These are phyloP conservation scores for Penicillium sp. DNA, from an alignment of 2,329 filamentous ascomycete species.

Conservation along the genomic window DNA sequence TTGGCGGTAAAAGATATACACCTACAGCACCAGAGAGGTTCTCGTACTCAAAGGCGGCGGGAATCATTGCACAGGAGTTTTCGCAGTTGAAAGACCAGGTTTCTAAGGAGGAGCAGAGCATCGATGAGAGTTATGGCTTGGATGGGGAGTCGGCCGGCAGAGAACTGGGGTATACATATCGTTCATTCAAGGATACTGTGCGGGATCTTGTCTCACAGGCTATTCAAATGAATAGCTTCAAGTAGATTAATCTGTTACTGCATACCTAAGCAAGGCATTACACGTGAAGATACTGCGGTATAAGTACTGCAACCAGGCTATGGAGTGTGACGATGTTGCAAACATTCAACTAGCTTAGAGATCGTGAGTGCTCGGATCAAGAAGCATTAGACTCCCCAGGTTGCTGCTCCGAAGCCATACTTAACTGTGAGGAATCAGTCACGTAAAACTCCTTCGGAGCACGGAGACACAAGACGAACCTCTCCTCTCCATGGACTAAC, in stretches of 20 bases:
- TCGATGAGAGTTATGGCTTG: conserved; percentile 10
- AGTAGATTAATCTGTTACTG: background rate
- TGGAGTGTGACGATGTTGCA: too few species aligned
- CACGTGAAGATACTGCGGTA: too few species aligned
- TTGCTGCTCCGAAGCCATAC: too few species aligned
- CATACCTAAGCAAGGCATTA: background rate
- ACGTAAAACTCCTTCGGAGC: too few species aligned
- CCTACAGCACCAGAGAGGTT: conserved; percentile 43
- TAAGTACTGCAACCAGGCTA: too few species aligned
- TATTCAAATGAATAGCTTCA: background rate
- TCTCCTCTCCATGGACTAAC: too few species aligned
- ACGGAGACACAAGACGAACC: too few species aligned
- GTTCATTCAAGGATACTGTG: conserved; percentile 18
- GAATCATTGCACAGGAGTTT: conserved; percentile 43
- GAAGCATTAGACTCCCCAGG: too few species aligned
- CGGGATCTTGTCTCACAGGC: conserved; percentile 20
- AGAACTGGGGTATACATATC: conserved; percentile 25
- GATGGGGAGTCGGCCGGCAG: conserved; percentile 4
- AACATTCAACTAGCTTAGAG: too few species aligned
- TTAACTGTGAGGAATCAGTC: too few species aligned
- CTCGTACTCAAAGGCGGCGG: conserved; percentile 43
- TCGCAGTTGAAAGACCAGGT: conserved; percentile 24
- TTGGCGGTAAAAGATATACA: conserved; percentile 32
- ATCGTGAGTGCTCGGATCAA: too few species aligned
- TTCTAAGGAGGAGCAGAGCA: conserved; percentile 24